Percentiles rank a stretch among this genome's conserved stretches.
These are phyloP conservation scores for Penicillium argentinense DNA, from an alignment of 495 filamentous ascomycete genomes.

Conservation along the genomic window DNA sequence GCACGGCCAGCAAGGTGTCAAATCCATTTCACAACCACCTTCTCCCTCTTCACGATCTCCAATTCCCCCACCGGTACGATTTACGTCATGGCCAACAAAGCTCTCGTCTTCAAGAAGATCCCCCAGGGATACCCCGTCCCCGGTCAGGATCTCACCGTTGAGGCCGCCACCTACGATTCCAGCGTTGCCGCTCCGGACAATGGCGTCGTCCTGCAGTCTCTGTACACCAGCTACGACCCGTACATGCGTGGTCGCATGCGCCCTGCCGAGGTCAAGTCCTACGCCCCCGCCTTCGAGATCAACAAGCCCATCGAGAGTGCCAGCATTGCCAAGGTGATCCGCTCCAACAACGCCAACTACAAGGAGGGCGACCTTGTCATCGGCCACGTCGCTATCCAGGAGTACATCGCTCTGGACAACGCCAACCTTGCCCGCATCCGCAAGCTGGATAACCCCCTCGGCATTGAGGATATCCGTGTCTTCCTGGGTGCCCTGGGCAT, in stretches of 20 bases:
- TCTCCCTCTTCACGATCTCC: slow-evolving; percentile 1
- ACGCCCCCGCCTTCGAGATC: slow-evolving; percentile 57
- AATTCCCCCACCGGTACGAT: slow-evolving; percentile 3
- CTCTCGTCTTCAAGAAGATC: slow-evolving; percentile 72
- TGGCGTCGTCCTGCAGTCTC: slow-evolving; percentile 69
- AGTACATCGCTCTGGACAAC: slow-evolving; percentile 50
- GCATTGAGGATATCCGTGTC: slow-evolving; percentile 45
- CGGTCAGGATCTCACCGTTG: slow-evolving; percentile 72
- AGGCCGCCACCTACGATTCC: slow-evolving; percentile 65
- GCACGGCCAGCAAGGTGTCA: background rate
- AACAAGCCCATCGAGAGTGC: slow-evolving; percentile 57
- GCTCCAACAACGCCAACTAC: slow-evolving; percentile 61
- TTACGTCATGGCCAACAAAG: slow-evolving; percentile 63
- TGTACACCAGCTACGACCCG: slow-evolving; percentile 83
- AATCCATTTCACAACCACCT: background rate
- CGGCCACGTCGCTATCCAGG: slow-evolving; percentile 58
- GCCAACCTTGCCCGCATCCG: slow-evolving; percentile 30
- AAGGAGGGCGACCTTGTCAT: slow-evolving; percentile 66
- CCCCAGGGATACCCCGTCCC: slow-evolving; percentile 67
- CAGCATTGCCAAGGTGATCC: slow-evolving; percentile 62
- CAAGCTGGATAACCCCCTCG: slow-evolving; percentile 45
- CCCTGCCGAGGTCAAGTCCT: slow-evolving; percentile 55
- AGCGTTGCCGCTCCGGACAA: slow-evolving; percentile 61
- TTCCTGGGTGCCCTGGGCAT: slow-evolving; percentile 79
- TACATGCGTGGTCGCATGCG: slow-evolving; percentile 78